Base-by-base conservation (phyloP, 768 basidiomycete species). In the Cytidiella melzeri region DNA sequence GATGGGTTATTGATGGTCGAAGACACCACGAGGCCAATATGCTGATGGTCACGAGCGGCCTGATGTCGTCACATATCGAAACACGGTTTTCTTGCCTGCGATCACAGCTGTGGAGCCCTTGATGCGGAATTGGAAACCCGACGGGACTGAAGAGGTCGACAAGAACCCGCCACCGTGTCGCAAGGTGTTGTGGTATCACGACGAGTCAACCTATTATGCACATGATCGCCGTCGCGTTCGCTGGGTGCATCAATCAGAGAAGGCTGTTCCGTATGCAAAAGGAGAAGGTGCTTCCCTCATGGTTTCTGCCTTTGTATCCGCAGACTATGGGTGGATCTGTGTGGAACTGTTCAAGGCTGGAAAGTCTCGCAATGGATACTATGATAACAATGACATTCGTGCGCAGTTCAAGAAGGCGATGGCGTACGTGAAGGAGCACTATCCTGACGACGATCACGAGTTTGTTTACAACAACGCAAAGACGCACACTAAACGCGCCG, bases 211-310 rank as follows among this genome's bases (percentile, higher is more conserved):
- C 1, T 73, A 71, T 57, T 72, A 72, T 57, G 67, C 64, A 1
- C 52, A 75, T 60, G 68, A 74, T 50, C 53, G 59, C 0, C 53
- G 61, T 1, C 47, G 57, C 18, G 51, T 39, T 1, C 27, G 48
- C 9, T 74, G 70, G 70, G 56, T 63, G 5, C 67, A 67, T 15
- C 45, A 57, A 9, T 41, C 44, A 7, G 63, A 55, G 40, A 56
- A 21, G 18, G 57, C 69, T 1, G 51, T 48, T 0, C 71, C 72
- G 5, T 55, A 62, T 2, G 27, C 58, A 2, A 75, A 75, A 48
- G 71, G 71, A 0, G 71, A 75, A 50, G 72, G 72, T 0, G 43
- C 41, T 0, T 73, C 72, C 1, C 20, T 72, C 1, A 75, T 74
- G 69, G 56, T 66, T 12, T 62, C 65, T 0, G 65, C 70, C 39